A percentile compares a stretch with the other conserved stretches of the same genome.
Evolutionary conservation across 202 grass and related monocot genomes (phyloP).

Genomic region (Digitaria exilis): DNA sequence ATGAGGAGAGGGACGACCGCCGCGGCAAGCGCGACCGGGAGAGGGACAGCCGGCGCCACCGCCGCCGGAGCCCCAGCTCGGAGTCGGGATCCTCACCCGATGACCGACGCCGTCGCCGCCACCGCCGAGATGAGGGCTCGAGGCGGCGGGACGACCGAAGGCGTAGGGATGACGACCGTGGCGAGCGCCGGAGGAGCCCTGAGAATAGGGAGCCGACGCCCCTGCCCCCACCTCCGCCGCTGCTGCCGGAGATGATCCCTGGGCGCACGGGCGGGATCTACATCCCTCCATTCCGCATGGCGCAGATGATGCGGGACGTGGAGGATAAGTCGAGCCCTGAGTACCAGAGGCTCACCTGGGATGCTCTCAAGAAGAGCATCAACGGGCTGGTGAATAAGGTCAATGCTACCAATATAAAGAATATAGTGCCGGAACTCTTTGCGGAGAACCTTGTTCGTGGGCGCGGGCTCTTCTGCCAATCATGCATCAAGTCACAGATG

Average conservation of each 20-base stretch:
- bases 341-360: slow-evolving; percentile 91
- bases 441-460: slow-evolving; percentile 89
- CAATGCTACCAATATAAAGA: slow-evolving; percentile 92
- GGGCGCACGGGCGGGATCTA: slow-evolving; percentile 86
- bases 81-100: slow-evolving; percentile 32
- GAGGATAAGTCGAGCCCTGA: slow-evolving; percentile 81
- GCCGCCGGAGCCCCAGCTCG: slow-evolving; percentile 35
- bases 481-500: slow-evolving; percentile 93
- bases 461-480: slow-evolving; percentile 86
- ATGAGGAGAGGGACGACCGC: slow-evolving; percentile 30
- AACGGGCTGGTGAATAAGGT: slow-evolving; percentile 95
- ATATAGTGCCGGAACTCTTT: slow-evolving; percentile 81
- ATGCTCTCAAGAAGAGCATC: slow-evolving; percentile 92
- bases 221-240: slow-evolving; percentile 43
- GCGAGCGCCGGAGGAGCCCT: slow-evolving; percentile 30
- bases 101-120: slow-evolving; percentile 6
- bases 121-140: slow-evolving; percentile 33
- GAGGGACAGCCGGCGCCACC: slow-evolving; percentile 9
- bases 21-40: slow-evolving; percentile 33
- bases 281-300: slow-evolving; percentile 87
- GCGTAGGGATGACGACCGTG: not conserved
- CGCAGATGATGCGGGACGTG: slow-evolving; percentile 89
- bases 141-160: slow-evolving; percentile 19
- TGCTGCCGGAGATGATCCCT: slow-evolving; percentile 61
- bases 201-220: slow-evolving; percentile 46